These are phyloP conservation scores for Pelargonium nanum DNA, from an alignment of 345 rosid genomes.

Conservation along the genomic window DNA sequence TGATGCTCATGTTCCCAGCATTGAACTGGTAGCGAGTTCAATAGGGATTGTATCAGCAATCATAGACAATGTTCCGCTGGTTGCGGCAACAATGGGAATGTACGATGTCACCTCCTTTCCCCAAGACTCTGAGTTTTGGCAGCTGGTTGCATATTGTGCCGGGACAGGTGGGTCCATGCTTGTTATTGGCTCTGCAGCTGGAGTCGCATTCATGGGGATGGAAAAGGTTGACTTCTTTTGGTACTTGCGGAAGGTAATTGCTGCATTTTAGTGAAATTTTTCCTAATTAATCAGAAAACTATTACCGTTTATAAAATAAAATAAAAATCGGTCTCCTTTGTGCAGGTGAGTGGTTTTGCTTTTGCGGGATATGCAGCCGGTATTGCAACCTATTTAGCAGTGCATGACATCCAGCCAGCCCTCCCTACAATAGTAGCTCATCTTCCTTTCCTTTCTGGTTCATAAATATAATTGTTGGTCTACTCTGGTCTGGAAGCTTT, in stretches of 20 bases:
- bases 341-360: slow-evolving; percentile 90
- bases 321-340: not conserved
- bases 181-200: slow-evolving; percentile 88
- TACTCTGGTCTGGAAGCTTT: not conserved
- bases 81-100: slow-evolving; percentile 98
- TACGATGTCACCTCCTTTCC: slow-evolving; percentile 79
- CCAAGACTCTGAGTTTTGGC: slow-evolving; percentile 87
- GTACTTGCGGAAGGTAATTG: slow-evolving; percentile 73
- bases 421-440: slow-evolving; percentile 54
- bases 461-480: slow-evolving; percentile 12
- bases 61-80: slow-evolving; percentile 84
- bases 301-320: not conserved
- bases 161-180: slow-evolving; percentile 97
- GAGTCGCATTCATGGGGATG: slow-evolving; percentile 99
- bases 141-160: slow-evolving; percentile 83
- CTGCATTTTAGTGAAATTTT: not conserved
- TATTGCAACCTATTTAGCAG: slow-evolving; percentile 46
- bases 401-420: slow-evolving; percentile 28
- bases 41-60: slow-evolving; percentile 80
- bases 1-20: slow-evolving; percentile 61
- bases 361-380: slow-evolving; percentile 89
- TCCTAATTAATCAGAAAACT: not conserved
- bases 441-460: slow-evolving; percentile 48
- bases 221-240: slow-evolving; percentile 95
- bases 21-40: slow-evolving; percentile 73